Evolutionary conservation across 768 basidiomycete genomes (phyloP), one percentile per base, ranked within the genome.

Genomic region (Boletus rubroflammeus): DNA sequence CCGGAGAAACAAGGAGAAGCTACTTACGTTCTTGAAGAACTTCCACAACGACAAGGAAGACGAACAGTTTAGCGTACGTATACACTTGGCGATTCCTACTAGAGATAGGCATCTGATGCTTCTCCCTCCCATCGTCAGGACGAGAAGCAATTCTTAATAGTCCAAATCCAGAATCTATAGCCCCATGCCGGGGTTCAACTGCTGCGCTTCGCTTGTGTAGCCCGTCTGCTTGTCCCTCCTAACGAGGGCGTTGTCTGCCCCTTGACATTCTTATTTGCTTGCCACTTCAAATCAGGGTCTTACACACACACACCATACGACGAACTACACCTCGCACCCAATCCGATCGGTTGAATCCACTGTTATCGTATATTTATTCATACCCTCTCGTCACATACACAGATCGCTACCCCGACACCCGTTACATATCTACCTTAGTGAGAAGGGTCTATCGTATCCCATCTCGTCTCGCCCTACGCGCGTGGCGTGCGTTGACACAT

Each of bases 11-110:
- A 94, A 91, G 80, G 94, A 96, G 19, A 97, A 96, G 67, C 76
- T 99, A 13, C 74, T 98, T 47, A 75, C 75, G 17, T 99, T 98
- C 77, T 75, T 99, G 57, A 90, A 88, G 70, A 81, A 81, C 49
- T 99, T 99, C 78, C 96, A 98, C 69, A 98, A 97, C 66, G 97
- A 99, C 72, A 96, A 97, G 71, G 96, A 98, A 73, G 93, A 98
- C 72, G 96, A 97, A 67, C 94, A 98, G 76, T 98, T 96, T 73
- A 93, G 84, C 62, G 93, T 84, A 61, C 62, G 81, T 70, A 39
- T 13, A 29, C 32, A 13, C 32, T 10, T 32, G 14, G 23, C 21
- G 8, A 15, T 13, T 26, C 6, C 21, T 34, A 14, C 47, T 36
- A n/a, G 34, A 11, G 25, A 49, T 26, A 1, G 34, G 28, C 32